Evolutionary conservation across 192 early-diverging fungal species (phyloP).

Genomic region (Diversispora epigaea): DNA sequence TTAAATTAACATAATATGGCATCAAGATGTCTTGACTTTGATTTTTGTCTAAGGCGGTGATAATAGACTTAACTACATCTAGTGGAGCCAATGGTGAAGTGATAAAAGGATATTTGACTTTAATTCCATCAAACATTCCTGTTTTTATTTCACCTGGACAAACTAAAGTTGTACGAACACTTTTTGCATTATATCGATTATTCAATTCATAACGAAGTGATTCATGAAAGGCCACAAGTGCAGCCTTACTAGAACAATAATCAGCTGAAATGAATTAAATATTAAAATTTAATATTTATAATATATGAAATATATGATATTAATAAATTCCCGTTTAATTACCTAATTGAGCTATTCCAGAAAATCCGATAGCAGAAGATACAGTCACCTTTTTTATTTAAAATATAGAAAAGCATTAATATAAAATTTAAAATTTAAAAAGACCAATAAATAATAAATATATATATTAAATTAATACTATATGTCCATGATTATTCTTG

Average conservation of each 20-base stretch:
- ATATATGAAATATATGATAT: background rate
- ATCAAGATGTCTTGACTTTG: constrained; percentile 49
- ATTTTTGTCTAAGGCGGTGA: constrained; percentile 55
- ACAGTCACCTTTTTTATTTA: constrained; percentile 38
- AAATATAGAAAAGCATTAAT: background rate
- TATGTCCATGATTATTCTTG: constrained; percentile 70
- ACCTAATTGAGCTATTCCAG: constrained; percentile 34
- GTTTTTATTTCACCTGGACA: constrained; percentile 73
- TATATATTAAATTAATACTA: constrained; percentile 52
- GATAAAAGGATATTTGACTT: constrained; percentile 57
- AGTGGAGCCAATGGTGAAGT: constrained; percentile 60
- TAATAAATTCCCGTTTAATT: background rate
- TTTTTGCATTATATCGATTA: constrained; percentile 42
- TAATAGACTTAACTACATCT: constrained; percentile 59
- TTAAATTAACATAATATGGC: constrained; percentile 43
- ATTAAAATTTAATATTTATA: background rate
- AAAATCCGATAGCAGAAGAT: constrained; percentile 42
- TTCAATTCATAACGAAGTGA: constrained; percentile 71
- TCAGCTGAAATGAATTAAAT: constrained; percentile 46
- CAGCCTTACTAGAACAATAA: constrained; percentile 82
- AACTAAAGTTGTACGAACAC: constrained; percentile 69
- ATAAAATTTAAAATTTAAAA: background rate
- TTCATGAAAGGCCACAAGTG: constrained; percentile 70
- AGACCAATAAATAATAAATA: background rate
- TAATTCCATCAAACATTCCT: constrained; percentile 68